Percentiles rank a stretch among this genome's conserved stretches.
phyloP scores from a whole-genome alignment of 768 basidiomycete genomes.

The Saitozyma sp. region DNA sequence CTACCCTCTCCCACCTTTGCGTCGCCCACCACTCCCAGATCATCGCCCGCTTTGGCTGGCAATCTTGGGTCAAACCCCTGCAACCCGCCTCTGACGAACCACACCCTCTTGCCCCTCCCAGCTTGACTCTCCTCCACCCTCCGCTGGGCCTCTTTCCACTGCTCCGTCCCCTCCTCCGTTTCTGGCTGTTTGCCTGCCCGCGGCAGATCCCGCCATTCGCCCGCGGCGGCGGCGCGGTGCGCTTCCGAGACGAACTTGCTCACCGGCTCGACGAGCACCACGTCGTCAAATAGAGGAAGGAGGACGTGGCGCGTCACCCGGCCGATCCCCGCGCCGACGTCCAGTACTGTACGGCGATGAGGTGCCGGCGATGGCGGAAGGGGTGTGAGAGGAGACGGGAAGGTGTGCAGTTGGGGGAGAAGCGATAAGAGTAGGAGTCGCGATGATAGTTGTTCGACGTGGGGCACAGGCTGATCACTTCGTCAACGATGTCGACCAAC shows the following conservation, averaged over 20 bases:
- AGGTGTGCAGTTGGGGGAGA: constrained; percentile 72
- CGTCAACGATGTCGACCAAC: background rate
- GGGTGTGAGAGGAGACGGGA: constrained; percentile 70
- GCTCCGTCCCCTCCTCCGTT: constrained; percentile 4
- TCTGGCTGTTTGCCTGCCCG: background rate
- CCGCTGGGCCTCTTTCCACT: background rate
- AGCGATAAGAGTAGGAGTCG: constrained; percentile 81
- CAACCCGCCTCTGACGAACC: constrained; percentile 72
- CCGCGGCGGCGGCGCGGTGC: constrained; percentile 17
- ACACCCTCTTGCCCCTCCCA: constrained; percentile 26
- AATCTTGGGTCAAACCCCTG: constrained; percentile 75
- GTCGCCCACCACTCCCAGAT: constrained; percentile 70
- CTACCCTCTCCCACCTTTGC: constrained; percentile 53
- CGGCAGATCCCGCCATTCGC: constrained; percentile 42
- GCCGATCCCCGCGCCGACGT: constrained; percentile 90
- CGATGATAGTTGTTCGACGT: constrained; percentile 85
- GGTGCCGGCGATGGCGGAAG: constrained; percentile 30
- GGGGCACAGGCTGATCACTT: constrained; percentile 72
- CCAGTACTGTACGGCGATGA: constrained; percentile 71
- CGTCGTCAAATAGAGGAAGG: constrained; percentile 81
- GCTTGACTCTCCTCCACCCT: background rate
- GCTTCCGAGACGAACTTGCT: constrained; percentile 71
- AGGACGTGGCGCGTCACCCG: constrained; percentile 86
- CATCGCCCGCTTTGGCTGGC: constrained; percentile 52
- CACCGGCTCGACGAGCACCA: constrained; percentile 88